Base-by-base conservation (phyloP, 371 early-diverging fungal species). In the Syncephalastrum monosporum region DNA sequence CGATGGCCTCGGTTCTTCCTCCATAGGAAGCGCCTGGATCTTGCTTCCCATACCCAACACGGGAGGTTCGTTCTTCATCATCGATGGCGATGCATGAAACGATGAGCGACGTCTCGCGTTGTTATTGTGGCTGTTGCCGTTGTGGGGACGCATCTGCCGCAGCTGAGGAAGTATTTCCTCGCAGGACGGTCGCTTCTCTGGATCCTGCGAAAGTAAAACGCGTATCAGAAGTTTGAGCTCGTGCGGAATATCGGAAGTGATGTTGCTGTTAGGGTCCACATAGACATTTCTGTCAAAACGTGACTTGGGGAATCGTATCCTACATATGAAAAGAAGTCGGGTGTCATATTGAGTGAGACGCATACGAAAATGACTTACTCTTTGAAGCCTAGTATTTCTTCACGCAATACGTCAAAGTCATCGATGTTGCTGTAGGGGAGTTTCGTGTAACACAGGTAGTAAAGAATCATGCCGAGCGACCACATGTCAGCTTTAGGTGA, bases 381-480 rank as follows among this genome's bases (percentile, higher is more conserved):
- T 61, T 64, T 61, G 52, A 91, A 89, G 12, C 57, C 69, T 21
- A 93, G 59, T 38, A 97, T 93, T 59, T 95, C 96, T 17, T 74
- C 68, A 43, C 83, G 81, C 42, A 97, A 66, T 14, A 80, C 44
- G 62, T 96, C 97, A 16, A 97, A 85, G 65, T 97, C 94, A 38
- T 95, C 94, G 46, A 93, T 82, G 42, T 92, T 85, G 19, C 72
- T 58, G 63, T 90, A 97, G 0, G 98, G 98, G 19, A 97, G 78
- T 10, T 73, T 58, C 4, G 91, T 85, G 56, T 91, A 96, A 62
- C 94, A 94, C 12, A 96, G 75, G 54, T 86, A 95, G 68, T 93
- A 95, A 6, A 97, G 81, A 0, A 97, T 82, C 80, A 97, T 91
- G 2, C 98, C 98, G 21, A 97, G 77, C 0, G 93, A 92, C 95